These are phyloP conservation scores for Dillenia turbinata DNA, from an alignment of 164 flowering plant genomes.

Conservation along the genomic window DNA sequence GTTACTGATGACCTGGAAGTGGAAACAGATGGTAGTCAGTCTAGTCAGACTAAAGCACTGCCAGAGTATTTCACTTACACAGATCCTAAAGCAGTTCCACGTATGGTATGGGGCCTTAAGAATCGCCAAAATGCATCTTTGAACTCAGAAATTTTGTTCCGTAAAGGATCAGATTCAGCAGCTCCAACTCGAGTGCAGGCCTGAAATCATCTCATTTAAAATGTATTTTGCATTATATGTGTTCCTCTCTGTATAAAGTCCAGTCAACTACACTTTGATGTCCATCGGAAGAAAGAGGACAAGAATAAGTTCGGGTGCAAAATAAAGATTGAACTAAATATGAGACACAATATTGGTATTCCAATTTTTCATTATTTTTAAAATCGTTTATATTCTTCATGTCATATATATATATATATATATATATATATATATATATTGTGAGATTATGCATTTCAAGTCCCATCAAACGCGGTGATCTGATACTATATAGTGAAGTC, in stretches of 20 bases:
- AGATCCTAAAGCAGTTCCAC: conserved; percentile 93
- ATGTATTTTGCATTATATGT: no score
- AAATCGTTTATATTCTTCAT: background rate
- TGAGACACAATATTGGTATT: background rate
- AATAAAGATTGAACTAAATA: background rate
- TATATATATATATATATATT: no score
- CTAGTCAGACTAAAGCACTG: background rate
- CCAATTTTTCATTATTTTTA: background rate
- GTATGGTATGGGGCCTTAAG: conserved; percentile 93
- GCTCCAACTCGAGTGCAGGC: conserved; percentile 72
- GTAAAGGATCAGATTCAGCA: conserved; percentile 63
- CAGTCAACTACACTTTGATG: background rate
- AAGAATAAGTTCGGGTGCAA: background rate
- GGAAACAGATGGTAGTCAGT: no score
- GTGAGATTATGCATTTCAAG: no score
- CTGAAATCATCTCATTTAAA: conserved; percentile 29
- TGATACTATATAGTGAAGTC: no score
- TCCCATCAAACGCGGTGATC: no score
- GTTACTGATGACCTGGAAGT: no score
- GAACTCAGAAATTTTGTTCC: conserved; percentile 51
- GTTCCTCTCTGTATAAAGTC: no score
- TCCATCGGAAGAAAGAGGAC: conserved; percentile 6
- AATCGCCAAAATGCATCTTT: conserved; percentile 93
- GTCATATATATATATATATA: no score
- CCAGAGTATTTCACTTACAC: conserved; percentile 34